Conservation (phyloP, 345 rosid genomes). For the Gossypium anomalum region DNA sequence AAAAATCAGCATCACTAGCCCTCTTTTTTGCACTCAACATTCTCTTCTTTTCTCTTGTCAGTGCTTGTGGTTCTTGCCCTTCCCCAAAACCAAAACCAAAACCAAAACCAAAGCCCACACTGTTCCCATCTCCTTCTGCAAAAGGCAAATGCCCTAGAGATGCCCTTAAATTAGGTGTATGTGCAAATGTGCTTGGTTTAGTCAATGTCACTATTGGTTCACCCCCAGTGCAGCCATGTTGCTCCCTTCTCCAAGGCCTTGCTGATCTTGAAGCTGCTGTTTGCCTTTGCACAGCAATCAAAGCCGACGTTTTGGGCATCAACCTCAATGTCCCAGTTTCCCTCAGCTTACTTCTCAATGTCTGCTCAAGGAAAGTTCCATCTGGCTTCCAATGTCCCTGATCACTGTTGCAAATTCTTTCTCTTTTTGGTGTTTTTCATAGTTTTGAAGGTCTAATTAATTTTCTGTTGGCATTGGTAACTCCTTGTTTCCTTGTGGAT, state of each 20-base stretch:
- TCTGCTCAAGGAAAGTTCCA: slow-evolving; percentile 48
- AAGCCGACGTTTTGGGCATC: slow-evolving; percentile 47
- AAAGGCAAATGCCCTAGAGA: slow-evolving; percentile 43
- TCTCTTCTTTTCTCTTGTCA: slow-evolving; percentile 41
- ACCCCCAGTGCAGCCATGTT: slow-evolving; percentile 41
- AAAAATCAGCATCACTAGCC: slow-evolving; percentile 36
- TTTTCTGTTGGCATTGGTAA: background rate
- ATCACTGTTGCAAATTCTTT: background rate
- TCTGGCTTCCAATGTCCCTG: slow-evolving; percentile 43
- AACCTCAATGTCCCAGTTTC: slow-evolving; percentile 50
- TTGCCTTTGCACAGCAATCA: slow-evolving; percentile 66
- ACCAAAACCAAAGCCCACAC: slow-evolving; percentile 22
- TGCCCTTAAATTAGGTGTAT: slow-evolving; percentile 46
- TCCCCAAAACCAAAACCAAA: slow-evolving; percentile 39
- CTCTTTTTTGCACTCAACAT: slow-evolving; percentile 47
- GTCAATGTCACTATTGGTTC: slow-evolving; percentile 31
- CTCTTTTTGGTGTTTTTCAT: background rate
- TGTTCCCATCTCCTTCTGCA: slow-evolving; percentile 21
- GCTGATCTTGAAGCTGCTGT: slow-evolving; percentile 57
- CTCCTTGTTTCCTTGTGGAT: background rate
- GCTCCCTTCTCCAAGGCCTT: slow-evolving; percentile 46
- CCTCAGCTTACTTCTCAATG: slow-evolving; percentile 48
- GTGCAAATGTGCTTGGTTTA: slow-evolving; percentile 37
- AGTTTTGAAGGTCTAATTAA: background rate
- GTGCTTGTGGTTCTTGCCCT: slow-evolving; percentile 39